phyloP scores from a whole-genome alignment of 1,284 basidiomycete species.

The Leccinum angustisporum region DNA sequence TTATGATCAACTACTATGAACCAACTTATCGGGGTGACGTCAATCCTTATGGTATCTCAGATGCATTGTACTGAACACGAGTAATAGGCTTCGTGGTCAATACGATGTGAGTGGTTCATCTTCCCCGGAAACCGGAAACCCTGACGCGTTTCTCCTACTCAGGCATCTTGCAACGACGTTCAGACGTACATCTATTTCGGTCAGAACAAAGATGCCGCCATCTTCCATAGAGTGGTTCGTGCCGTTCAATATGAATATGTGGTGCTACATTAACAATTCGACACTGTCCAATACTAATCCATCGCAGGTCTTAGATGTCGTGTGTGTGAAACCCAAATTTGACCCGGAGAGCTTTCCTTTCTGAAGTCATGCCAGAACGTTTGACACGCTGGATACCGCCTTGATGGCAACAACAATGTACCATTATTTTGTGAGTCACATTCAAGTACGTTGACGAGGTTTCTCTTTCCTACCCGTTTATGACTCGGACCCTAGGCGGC shows the following conservation, averaged over 20 bases:
- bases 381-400: slow-evolving; percentile 1
- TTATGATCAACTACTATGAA: background rate
- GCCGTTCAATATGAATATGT: background rate
- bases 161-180: slow-evolving; percentile 14
- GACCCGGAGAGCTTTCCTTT: background rate
- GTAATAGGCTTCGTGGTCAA: slow-evolving; percentile 9
- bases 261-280: background rate
- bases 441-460: background rate
- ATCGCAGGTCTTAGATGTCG: slow-evolving; percentile 3
- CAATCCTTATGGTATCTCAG: background rate
- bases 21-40: slow-evolving; percentile 10
- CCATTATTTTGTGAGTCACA: slow-evolving; percentile 7
- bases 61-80: background rate
- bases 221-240: slow-evolving; percentile 6
- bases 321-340: background rate
- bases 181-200: slow-evolving; percentile 9
- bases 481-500: background rate
- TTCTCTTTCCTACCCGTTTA: background rate
- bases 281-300: background rate
- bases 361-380: background rate
- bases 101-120: slow-evolving; percentile 1
- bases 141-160: background rate
- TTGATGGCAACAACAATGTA: slow-evolving; percentile 1
- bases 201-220: background rate
- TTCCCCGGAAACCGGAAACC: background rate